These are phyloP conservation scores for Fusarium anguioides DNA, from an alignment of 2,329 filamentous ascomycete genomes.

Conservation along the genomic window DNA sequence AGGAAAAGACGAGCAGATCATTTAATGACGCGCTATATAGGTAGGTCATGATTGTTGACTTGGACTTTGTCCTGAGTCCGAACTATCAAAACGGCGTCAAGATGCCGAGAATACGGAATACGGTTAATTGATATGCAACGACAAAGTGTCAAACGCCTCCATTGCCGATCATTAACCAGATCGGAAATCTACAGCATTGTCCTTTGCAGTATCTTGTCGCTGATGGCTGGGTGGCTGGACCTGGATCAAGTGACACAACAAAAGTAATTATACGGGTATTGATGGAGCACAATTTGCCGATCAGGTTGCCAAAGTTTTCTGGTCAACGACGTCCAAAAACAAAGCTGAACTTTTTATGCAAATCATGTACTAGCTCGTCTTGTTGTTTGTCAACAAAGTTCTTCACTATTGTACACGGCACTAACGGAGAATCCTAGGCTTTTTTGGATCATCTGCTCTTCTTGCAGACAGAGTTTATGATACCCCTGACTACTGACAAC, in stretches of 20 bases:
- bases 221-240: conserved; percentile 5
- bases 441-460: neutral
- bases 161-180: conserved; percentile 13
- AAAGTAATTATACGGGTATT: conserved; percentile 4
- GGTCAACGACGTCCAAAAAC: neutral
- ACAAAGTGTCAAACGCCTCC: conserved; percentile 18
- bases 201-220: conserved; percentile 9
- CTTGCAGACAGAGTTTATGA: conserved; percentile 2
- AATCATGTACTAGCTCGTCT: neutral
- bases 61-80: neutral
- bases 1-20: neutral
- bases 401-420: conserved; percentile 1
- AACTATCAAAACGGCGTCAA: conserved; percentile 11
- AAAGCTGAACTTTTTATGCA: neutral
- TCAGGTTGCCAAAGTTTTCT: neutral
- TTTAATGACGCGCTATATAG: neutral
- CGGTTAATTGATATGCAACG: conserved; percentile 1
- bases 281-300: neutral
- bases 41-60: conserved; percentile 16
- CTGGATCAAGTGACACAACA: conserved; percentile 16
- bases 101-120: neutral
- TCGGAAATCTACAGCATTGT: conserved; percentile 4
- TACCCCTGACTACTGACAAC: conserved; percentile 19
- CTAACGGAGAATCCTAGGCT: neutral
- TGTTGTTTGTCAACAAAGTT: conserved; percentile 7